phyloP scores from a whole-genome alignment of 305 asterid genomes.

The Ilex paraguariensis region DNA sequence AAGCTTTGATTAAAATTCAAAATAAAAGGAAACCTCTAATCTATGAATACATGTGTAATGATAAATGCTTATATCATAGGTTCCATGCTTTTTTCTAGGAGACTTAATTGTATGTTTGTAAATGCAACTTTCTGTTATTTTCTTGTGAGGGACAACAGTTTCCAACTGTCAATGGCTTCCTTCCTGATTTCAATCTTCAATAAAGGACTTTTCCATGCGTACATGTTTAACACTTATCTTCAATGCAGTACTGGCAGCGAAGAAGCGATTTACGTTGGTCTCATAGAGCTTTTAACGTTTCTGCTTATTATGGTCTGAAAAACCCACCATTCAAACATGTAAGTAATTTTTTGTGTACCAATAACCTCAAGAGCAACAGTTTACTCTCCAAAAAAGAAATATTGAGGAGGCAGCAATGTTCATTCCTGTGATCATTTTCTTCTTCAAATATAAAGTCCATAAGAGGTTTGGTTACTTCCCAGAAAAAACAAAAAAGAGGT shows the following conservation, averaged over 20 bases:
- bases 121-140: too few species aligned
- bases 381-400: background rate
- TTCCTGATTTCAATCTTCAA: too few species aligned
- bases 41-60: too few species aligned
- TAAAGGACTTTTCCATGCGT: background rate
- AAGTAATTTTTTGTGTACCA: conserved; percentile 23
- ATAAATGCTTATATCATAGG: too few species aligned
- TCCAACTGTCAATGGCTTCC: too few species aligned
- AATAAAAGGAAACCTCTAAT: too few species aligned
- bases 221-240: background rate
- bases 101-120: too few species aligned
- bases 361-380: background rate
- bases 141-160: too few species aligned
- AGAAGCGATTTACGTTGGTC: conserved; percentile 17
- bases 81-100: too few species aligned
- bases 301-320: conserved; percentile 73
- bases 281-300: conserved; percentile 26
- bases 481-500: background rate
- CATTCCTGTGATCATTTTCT: background rate
- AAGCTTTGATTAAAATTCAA: too few species aligned
- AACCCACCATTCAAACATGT: conserved; percentile 78
- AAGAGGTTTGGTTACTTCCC: too few species aligned
- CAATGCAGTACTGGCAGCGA: conserved; percentile 46
- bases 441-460: background rate
- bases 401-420: background rate